Base-by-base conservation (phyloP, 352 stramenopile genomes). In the Phytopythium vexans region DNA sequence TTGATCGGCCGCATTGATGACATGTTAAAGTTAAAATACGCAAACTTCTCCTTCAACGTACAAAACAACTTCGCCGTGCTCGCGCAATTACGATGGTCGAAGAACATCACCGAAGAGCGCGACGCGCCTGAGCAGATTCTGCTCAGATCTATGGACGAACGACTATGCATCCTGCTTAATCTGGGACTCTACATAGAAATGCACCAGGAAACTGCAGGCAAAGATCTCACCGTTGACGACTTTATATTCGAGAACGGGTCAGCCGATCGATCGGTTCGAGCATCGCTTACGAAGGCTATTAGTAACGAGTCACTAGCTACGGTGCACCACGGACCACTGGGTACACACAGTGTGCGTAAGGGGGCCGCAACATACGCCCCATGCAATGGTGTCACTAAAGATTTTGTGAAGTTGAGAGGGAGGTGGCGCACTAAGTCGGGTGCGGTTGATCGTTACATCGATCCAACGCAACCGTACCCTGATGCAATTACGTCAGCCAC, bases 61-160 rank as follows among this genome's bases (percentile, higher is more conserved):
- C n/a, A n/a, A n/a, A n/a, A n/a, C n/a, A n/a, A n/a, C n/a, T n/a
- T n/a, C n/a, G n/a, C n/a, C n/a, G n/a, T n/a, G n/a, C n/a, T n/a
- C n/a, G n/a, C n/a, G n/a, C n/a, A n/a, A n/a, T n/a, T 46, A n/a
- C 41, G 41, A 46, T 46, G 41, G 41, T 46, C 41, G 41, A 46
- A 46, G 41, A 46, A 46, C 16, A 46, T 46, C 11, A 8, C 41
- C 15, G 41, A 46, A 46, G 41, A 46, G 41, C 41, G 41, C 16
- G 41, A 46, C 8, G n/a, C 8, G 8, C 41, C 41, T 16, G 16
- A 31, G 6, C 41, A 46, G 41, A 46, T 46, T 31, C 7, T 8
- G 8, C n/a, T 46, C 7, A n/a, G 41, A 21, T 21, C 8, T 31
- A 8, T 46, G 8, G 41, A 46, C 41, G 8, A 8, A 8, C 41